Conservation (phyloP, 2,329 filamentous ascomycete species). For the Hymenoscyphus linearis region DNA sequence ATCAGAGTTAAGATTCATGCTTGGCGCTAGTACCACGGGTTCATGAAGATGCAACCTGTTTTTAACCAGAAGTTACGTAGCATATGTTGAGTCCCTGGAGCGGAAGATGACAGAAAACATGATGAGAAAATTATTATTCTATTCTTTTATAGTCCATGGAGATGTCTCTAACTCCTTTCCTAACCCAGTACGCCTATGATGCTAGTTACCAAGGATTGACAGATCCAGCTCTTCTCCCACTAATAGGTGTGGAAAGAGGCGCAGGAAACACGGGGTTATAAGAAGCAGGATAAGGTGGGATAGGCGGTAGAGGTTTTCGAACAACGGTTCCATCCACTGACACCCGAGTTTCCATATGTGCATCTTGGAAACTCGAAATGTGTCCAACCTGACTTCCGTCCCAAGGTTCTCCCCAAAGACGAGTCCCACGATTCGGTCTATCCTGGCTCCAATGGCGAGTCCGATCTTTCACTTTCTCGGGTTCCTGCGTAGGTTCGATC, state of each 20-base stretch:
- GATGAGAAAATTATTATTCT: too few species aligned
- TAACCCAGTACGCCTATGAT: not conserved
- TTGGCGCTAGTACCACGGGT: too few species aligned
- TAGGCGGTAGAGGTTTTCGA: not conserved
- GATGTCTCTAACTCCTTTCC: not conserved
- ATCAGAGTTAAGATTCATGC: too few species aligned
- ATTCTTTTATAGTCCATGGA: too few species aligned
- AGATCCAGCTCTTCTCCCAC: not conserved
- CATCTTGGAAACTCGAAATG: not conserved
- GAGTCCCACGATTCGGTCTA: not conserved
- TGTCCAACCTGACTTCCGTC: not conserved
- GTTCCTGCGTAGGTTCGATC: too few species aligned
- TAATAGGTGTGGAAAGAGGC: not conserved
- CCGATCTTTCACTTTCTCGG: too few species aligned
- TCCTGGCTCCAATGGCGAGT: not conserved
- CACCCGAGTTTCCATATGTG: not conserved
- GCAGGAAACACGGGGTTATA: not conserved
- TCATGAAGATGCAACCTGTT: too few species aligned
- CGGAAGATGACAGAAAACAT: too few species aligned
- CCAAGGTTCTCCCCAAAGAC: not conserved
- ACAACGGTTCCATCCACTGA: not conserved
- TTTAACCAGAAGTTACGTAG: too few species aligned
- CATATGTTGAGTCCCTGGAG: too few species aligned
- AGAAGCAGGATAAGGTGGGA: not conserved
- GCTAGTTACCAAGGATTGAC: not conserved